Conservation (phyloP, 2,329 filamentous ascomycete genomes). For the Stachybotrys chartarum region DNA sequence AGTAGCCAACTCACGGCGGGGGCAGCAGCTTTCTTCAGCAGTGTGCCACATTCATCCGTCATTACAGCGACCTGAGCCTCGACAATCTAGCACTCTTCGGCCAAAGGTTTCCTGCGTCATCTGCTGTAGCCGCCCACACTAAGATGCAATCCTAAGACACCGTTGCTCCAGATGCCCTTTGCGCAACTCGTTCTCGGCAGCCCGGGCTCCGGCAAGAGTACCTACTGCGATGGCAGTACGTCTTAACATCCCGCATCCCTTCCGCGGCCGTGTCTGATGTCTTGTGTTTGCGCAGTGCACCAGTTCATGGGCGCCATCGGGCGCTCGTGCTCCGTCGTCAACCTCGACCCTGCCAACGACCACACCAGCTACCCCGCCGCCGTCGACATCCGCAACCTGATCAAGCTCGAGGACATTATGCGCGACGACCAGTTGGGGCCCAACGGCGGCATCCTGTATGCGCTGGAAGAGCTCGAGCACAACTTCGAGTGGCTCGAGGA, state of each 20-base stretch:
- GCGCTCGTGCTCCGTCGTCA: constrained; percentile 88
- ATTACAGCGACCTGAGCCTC: no score
- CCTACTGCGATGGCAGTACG: constrained; percentile 91
- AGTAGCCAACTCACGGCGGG: no score
- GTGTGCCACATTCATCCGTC: no score
- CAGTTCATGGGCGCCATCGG: constrained; percentile 97
- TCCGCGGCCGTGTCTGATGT: not conserved
- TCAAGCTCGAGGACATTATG: constrained; percentile 95
- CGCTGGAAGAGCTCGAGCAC: constrained; percentile 87
- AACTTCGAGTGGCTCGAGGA: constrained; percentile 90
- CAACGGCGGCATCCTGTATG: constrained; percentile 88
- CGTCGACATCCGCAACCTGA: constrained; percentile 80
- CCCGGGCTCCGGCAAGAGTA: constrained; percentile 92
- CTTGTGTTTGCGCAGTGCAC: constrained; percentile 53
- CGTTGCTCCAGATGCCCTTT: constrained; percentile 43
- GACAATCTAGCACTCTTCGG: no score
- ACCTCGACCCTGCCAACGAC: constrained; percentile 96
- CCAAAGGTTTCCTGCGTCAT: no score
- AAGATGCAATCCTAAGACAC: constrained; percentile 3
- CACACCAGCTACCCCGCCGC: constrained; percentile 82
- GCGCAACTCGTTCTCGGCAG: constrained; percentile 85
- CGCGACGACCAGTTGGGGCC: constrained; percentile 81
- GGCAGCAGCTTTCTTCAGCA: no score
- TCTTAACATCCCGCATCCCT: not conserved
- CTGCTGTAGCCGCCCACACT: not conserved